Evolutionary conservation across 345 rosid genomes (phyloP), one percentile per base, ranked within the genome.

Genomic region (Hypericum perforatum): DNA sequence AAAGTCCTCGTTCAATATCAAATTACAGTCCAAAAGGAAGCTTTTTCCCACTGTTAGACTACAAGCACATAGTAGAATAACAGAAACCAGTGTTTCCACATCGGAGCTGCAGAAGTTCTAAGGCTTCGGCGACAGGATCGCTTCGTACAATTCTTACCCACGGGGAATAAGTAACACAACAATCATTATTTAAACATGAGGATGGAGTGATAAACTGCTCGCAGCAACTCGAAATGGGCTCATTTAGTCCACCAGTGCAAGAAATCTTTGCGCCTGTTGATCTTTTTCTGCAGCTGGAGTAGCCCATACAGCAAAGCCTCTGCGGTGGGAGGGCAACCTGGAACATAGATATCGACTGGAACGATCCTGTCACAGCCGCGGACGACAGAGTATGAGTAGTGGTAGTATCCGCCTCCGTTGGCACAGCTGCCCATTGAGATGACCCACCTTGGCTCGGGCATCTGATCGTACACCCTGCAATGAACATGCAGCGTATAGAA

Each of bases 401-500:
- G 97, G 62, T 88, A 88, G 81, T 89, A 92, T 53, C 97, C 97
- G 32, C 98, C 98, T 53, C 95, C 98, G 56, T 88, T 92, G 15
- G 98, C 98, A 61, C 98, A 88, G 53, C 98, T 92, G 49, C 98
- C 98, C 97, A 88, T 92, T 6, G 98, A 88, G 52, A 92, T 84
- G 42, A 92, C 97, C 97, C 97, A 88, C 69, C 94, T 83, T 6
- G 98, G 97, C 69, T 92, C 97, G 0, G 95, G 98, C 98, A 92
- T 92, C 64, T 92, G 97, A 64, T 85, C 98, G 60, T 92, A 92
- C 37, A 92, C 97, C 89, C 98, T 87, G 89, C 47, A 48, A 71
- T 59, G 13, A 63, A 47, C 32, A 22, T 4, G 32, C 32, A 22
- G 32, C 32, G 4, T 22, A 22, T 4, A 1, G 32, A 22, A 22